Conservation (phyloP, 2,329 filamentous ascomycete species). For the Ophiostoma sp. region DNA sequence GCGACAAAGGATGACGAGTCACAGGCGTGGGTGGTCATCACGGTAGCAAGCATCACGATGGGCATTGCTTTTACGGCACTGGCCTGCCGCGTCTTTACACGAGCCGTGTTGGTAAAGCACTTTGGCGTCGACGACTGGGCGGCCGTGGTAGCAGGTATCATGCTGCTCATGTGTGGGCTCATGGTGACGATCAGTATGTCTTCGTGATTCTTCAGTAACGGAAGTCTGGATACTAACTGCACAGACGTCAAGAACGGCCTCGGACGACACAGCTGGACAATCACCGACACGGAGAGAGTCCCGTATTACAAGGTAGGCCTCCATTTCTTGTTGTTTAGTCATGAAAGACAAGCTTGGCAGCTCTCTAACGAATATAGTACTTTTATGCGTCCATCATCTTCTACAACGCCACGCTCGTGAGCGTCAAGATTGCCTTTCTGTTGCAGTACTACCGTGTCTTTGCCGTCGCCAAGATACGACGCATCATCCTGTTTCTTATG, state of each 20-base stretch:
- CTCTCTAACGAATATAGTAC: conserved; percentile 6
- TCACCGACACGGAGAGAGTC: background rate
- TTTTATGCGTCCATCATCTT: conserved; percentile 14
- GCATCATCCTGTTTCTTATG: background rate
- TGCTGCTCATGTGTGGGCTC: conserved; percentile 2
- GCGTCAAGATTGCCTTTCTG: conserved; percentile 16
- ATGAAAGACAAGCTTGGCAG: too few relatives aligned
- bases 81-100: background rate
- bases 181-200: background rate
- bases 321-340: background rate
- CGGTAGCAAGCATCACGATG: background rate
- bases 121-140: conserved; percentile 14
- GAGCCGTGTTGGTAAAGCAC: background rate
- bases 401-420: conserved; percentile 14
- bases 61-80: background rate
- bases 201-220: background rate
- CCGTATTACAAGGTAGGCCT: background rate
- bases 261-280: conserved; percentile 11
- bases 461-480: conserved; percentile 13
- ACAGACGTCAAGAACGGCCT: conserved; percentile 17
- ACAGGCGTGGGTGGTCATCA: background rate
- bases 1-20: conserved; percentile 1
- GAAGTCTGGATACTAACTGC: background rate
- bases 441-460: conserved; percentile 19
- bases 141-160: background rate